These are phyloP conservation scores for Marvania coccoides DNA, from an alignment of 139 green algal species.

Conservation along the genomic window DNA sequence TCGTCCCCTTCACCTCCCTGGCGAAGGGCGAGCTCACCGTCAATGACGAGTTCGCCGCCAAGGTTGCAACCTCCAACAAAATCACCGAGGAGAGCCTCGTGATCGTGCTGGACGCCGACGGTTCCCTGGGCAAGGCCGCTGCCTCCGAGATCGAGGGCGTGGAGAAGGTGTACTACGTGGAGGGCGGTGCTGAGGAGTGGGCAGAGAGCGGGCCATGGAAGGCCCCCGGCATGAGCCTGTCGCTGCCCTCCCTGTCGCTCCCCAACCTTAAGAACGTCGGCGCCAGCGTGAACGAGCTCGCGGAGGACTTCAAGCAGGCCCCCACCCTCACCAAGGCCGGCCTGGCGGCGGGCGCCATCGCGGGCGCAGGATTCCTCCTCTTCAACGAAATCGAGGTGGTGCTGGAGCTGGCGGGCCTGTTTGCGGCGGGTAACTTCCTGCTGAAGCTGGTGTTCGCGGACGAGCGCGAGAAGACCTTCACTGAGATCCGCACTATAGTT, in stretches of 20 bases:
- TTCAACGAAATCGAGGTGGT: conserved; percentile 42
- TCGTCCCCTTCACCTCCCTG: conserved; percentile 18
- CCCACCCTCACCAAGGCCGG: conserved; percentile 29
- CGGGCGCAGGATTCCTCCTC: conserved; percentile 26
- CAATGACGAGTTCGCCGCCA: conserved; percentile 26
- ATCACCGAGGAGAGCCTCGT: conserved; percentile 19
- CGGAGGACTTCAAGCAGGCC: conserved; percentile 34
- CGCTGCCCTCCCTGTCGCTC: neutral
- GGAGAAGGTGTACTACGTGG: conserved; percentile 30
- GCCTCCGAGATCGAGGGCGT: conserved; percentile 19
- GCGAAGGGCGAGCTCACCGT: conserved; percentile 11
- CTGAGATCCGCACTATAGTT: conserved; percentile 26
- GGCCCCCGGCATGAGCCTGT: conserved; percentile 2
- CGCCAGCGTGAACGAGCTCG: conserved; percentile 14
- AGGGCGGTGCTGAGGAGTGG: conserved; percentile 39
- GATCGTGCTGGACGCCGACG: conserved; percentile 34
- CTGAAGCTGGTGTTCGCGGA: conserved; percentile 36
- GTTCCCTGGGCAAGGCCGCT: conserved; percentile 9
- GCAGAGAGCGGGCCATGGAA: conserved; percentile 20
- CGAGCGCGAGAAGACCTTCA: conserved; percentile 31
- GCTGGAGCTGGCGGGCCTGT: conserved; percentile 36
- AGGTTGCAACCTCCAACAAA: conserved; percentile 20
- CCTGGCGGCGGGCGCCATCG: conserved; percentile 24
- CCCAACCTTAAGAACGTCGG: conserved; percentile 10
- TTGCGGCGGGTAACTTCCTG: conserved; percentile 34